phyloP scores from a whole-genome alignment of 164 flowering plant genomes.

The Taxillus chinensis region DNA sequence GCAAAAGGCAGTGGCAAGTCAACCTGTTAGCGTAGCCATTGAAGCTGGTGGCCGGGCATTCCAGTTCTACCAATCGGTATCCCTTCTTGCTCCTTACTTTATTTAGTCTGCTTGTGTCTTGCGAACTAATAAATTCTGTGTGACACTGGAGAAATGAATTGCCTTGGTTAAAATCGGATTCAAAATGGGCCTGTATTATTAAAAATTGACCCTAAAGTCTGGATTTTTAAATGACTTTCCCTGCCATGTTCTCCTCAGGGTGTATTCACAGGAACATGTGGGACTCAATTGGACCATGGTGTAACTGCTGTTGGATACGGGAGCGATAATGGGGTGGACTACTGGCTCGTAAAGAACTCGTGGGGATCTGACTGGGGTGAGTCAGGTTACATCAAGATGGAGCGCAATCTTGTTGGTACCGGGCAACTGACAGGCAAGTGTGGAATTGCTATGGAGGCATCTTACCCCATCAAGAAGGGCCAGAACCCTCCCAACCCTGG shows the following conservation, averaged over 20 bases:
- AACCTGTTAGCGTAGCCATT: conserved; percentile 77
- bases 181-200: too few species aligned
- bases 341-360: conserved; percentile 89
- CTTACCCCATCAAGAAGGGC: conserved; percentile 73
- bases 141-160: not conserved
- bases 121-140: not conserved
- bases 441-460: conserved; percentile 81
- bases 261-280: conserved; percentile 69
- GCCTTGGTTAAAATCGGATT: too few species aligned
- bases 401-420: conserved; percentile 38
- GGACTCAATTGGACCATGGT: conserved; percentile 80
- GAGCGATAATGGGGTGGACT: conserved; percentile 61
- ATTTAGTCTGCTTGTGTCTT: not conserved
- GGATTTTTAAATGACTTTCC: not conserved
- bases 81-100: not conserved
- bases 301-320: conserved; percentile 91
- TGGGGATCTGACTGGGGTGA: conserved; percentile 96
- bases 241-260: conserved; percentile 37
- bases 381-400: conserved; percentile 62
- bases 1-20: conserved; percentile 66
- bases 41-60: conserved; percentile 72
- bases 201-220: too few species aligned
- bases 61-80: conserved; percentile 59
- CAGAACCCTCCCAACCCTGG: conserved; percentile 89
- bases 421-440: conserved; percentile 40